Base-by-base conservation (phyloP, 345 rosid species). In the Hevea brasiliensis region DNA sequence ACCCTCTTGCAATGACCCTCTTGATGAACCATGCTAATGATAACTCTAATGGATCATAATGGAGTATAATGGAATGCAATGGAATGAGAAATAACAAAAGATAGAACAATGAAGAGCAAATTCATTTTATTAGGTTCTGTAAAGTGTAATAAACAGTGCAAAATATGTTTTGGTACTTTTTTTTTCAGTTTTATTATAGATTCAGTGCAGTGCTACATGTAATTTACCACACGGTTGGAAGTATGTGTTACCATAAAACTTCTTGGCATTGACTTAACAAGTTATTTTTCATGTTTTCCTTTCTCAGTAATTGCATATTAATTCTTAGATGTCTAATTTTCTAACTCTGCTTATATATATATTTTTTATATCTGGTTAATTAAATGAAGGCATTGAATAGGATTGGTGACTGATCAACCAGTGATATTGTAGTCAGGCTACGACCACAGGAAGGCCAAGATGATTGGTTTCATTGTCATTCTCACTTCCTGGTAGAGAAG, bases 351-450 rank as follows among this genome's bases (percentile, higher is more conserved):
- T 60, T 45, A 8, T 64, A 2, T 76, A 21, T 72, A 56, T 68
- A 57, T 26, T 54, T 42, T 54, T 57, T 54, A 24, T 80, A 73
- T 67, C 56, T 80, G 87, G 83, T 76, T 69, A 61, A 47, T 72
- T 76, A 80, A 71, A 82, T 73, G 53, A 82, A 78, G 83, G 81
- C 81, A 58, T 74, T 80, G 23, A 82, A 79, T 47, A 79, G 70
- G 78, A 87, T 91, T 37, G 97, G 94, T 61, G 96, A 92, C 70
- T 73, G 92, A 70, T 85, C 89, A 41, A 95, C 91, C 62, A 92
- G 98, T 72, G 98, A 90, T 82, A 87, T 92, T 80, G 92, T 92
- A 53, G 98, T 89, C 75, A 87, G 99, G 79, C 72, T 95, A 72
- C 85, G 92, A 72, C 92, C 97, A 35, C 82, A 80, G 51, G 90